A percentile compares a stretch with the other conserved stretches of the same genome.
These are phyloP conservation scores for Tulasnella sp. DNA, from an alignment of 768 basidiomycete genomes.

Conservation along the genomic window DNA sequence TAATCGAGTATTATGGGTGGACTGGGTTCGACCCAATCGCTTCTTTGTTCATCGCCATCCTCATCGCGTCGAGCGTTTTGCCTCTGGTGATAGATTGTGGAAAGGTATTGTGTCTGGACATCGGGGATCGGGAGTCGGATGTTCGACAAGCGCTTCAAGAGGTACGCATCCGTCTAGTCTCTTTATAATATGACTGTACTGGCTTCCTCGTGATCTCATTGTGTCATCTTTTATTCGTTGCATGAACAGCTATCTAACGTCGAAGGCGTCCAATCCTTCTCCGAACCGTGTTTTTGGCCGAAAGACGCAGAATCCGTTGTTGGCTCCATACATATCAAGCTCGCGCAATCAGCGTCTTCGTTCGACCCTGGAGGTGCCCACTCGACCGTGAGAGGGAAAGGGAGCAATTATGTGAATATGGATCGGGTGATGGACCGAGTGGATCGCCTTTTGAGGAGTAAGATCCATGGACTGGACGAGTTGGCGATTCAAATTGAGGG, in stretches of 20 bases:
- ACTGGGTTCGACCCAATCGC: slow-evolving; percentile 98
- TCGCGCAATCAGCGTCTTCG: slow-evolving; percentile 50
- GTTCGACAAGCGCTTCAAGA: slow-evolving; percentile 32
- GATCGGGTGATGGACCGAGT: slow-evolving; percentile 71
- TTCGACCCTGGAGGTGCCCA: slow-evolving; percentile 46
- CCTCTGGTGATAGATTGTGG: slow-evolving; percentile 93
- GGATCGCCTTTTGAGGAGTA: slow-evolving; percentile 53
- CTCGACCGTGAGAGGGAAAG: slow-evolving; percentile 28
- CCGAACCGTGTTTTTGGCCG: slow-evolving; percentile 85
- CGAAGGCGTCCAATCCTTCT: slow-evolving; percentile 73
- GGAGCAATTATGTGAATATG: slow-evolving; percentile 43
- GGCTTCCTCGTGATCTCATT: neutral
- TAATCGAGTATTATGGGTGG: slow-evolving; percentile 96
- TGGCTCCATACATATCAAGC: slow-evolving; percentile 85
- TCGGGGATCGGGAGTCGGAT: slow-evolving; percentile 39
- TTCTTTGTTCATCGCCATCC: slow-evolving; percentile 85
- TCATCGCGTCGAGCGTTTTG: slow-evolving; percentile 92
- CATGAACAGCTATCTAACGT: slow-evolving; percentile 65
- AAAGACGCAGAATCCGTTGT: slow-evolving; percentile 78
- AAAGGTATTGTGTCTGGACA: slow-evolving; percentile 73
- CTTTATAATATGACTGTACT: too few species aligned
- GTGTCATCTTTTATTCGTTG: slow-evolving; percentile 15
- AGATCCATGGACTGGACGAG: slow-evolving; percentile 76
- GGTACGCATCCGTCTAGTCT: slow-evolving; percentile 22
- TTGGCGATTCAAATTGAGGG: slow-evolving; percentile 79